Evolutionary conservation across 2,329 filamentous ascomycete genomes (phyloP), one percentile per base, ranked within the genome.

Genomic region (Pseudogymnoascus sp.): DNA sequence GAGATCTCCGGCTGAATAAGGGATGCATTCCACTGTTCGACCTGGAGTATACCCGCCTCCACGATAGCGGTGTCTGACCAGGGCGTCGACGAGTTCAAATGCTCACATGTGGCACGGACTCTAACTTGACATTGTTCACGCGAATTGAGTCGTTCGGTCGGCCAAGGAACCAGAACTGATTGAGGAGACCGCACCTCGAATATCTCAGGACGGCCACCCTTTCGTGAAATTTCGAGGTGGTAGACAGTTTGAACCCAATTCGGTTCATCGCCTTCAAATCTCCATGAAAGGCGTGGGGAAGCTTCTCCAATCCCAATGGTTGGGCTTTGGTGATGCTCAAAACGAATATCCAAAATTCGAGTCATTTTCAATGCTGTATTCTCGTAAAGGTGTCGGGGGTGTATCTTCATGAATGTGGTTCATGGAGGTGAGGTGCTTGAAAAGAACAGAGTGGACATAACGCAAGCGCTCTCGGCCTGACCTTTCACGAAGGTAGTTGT

Each of bases 161-260:
- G 79, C 79, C 79, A 82, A 0, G 76, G 75, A 0, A 80, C 74
- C 1, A 77, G 72, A 3, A 78, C 66, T 0, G 79, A 80, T 0
- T 69, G 66, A 5, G 62, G 39, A 28, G 64, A 65, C 2, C 61
- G n/a, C 5, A 68, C 55, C 14, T 30, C 45, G 41, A 64, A 66
- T 25, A 55, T 22, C 23, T 39, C 36, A 39, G 36, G 36, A 41
- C 5, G 39, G 23, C 1, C 58, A 62, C 2, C 65, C 64, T 3
- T 64, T 3, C 72, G 72, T 2, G 65, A 65, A 8, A 81, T 69
- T 62, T 80, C 75, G 2, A 82, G 64, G 4, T 78, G 77, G 45
- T 81, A 81, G 6, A 72, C 68, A 5, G 67, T 71, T 64, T 81
- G 79, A 4, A 72, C 71, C 78, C 78, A 81, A 64, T 77, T 68